Base-by-base conservation (phyloP, 768 basidiomycete species). In the Hericium erinaceus region DNA sequence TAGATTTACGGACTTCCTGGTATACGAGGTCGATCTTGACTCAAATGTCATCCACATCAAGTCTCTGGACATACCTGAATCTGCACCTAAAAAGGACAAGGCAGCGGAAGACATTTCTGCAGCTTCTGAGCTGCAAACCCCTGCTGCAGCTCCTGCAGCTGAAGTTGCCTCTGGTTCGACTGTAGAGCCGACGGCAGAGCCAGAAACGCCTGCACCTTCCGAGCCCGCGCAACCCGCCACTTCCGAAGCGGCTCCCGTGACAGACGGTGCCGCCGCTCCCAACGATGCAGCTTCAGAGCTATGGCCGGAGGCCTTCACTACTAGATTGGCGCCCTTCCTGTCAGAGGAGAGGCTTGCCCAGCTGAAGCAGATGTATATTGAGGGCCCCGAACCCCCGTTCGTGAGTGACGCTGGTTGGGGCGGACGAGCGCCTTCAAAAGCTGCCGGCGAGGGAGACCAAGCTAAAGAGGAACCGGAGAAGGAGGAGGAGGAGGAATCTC, bases 1-100 rank as follows among this genome's bases (percentile, higher is more conserved):
- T 66, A 97, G 95, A 65, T 98, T 98, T 70, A 95, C 95, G 41
- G 97, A 99, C 71, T 99, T 99, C 68, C 65, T 98, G 65, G 97
- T 99, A 18, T 88, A 80, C 65, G 97, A 99, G 73, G 86, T 99
- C 37, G 85, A 89, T 66, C 79, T 83, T 59, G 85, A 91, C 61
- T 80, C 85, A 48, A 82, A 89, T 61, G 85, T 91, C 8, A 73
- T 97, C 16, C 87, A 90, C 66, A 67, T 99, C 38, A 91, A 90
- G 68, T 81, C 83, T 55, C 78, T 98, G 40, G 80, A 74, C 39
- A 84, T 83, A 67, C 94, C 92, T 2, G 75, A 80, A 58, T 76
- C 76, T 24, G 69, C 82, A 24, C 64, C 74, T 10, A 80, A 80
- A 64, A 79, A 75, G 63, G 65, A 61, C 39, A 67, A 67, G 54